Evolutionary conservation across 2,329 filamentous ascomycete genomes (phyloP).

Genomic region (Apiospora pterosperma): DNA sequence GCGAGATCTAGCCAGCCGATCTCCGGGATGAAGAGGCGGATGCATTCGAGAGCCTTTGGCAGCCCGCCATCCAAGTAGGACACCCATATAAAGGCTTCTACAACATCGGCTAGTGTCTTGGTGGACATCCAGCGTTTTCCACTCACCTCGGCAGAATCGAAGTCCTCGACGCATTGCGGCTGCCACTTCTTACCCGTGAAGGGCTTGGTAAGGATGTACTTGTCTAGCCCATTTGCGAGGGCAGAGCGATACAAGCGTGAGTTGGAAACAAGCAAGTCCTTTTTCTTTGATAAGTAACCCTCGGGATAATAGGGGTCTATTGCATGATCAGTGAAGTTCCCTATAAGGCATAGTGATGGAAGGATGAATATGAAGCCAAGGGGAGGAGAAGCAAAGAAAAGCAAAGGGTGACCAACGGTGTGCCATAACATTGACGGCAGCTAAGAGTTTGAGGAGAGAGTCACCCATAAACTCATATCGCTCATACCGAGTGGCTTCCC

Average conservation of each 20-base stretch:
- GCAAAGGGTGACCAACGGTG: slow-evolving; percentile 38
- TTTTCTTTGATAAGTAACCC: slow-evolving; percentile 66
- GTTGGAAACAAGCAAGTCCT: slow-evolving; percentile 73
- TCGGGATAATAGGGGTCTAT: slow-evolving; percentile 70
- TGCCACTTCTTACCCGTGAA: slow-evolving; percentile 74
- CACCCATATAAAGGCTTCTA: slow-evolving; percentile 81
- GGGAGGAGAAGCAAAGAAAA: neutral
- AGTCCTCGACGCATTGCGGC: slow-evolving; percentile 54
- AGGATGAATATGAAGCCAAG: neutral
- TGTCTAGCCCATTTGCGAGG: slow-evolving; percentile 60
- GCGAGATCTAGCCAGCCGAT: slow-evolving; percentile 49
- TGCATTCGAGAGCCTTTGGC: slow-evolving; percentile 57
- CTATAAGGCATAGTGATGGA: neutral
- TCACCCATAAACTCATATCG: slow-evolving; percentile 86
- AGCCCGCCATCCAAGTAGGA: slow-evolving; percentile 68
- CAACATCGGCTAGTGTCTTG: slow-evolving; percentile 82
- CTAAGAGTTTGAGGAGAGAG: slow-evolving; percentile 71
- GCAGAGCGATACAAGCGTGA: slow-evolving; percentile 65
- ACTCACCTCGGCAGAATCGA: slow-evolving; percentile 19
- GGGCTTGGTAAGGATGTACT: slow-evolving; percentile 64
- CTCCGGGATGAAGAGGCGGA: slow-evolving; percentile 64
- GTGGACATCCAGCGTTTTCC: slow-evolving; percentile 39
- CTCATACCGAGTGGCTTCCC: slow-evolving; percentile 68
- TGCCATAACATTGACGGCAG: slow-evolving; percentile 61
- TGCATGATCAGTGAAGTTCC: neutral